Percentiles rank a stretch among this genome's conserved stretches.
Evolutionary conservation across 2,329 filamentous ascomycete genomes (phyloP).

Genomic region (Aspergillus luchuensis): DNA sequence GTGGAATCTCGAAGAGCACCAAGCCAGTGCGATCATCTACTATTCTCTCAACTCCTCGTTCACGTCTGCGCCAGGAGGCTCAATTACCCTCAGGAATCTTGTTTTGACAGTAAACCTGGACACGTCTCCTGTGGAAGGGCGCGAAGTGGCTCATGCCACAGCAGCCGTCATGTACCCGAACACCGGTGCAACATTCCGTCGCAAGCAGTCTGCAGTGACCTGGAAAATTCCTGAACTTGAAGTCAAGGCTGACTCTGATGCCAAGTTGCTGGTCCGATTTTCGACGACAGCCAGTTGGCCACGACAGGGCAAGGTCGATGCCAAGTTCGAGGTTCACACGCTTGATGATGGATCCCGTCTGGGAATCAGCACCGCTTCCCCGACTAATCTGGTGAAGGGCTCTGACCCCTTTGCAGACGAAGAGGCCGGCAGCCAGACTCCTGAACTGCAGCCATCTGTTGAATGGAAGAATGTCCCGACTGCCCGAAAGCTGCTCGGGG

Average conservation of each 20-base stretch:
- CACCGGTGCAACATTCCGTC: conserved; percentile 47
- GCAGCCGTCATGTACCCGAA: conserved; percentile 51
- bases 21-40: conserved; percentile 81
- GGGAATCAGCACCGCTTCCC: conserved; percentile 54
- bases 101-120: conserved; percentile 63
- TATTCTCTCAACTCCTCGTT: conserved; percentile 81
- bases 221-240: conserved; percentile 54
- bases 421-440: conserved; percentile 27
- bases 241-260: conserved; percentile 56
- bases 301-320: conserved; percentile 76
- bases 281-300: conserved; percentile 70
- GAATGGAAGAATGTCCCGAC: conserved; percentile 69
- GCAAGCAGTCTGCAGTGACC: conserved; percentile 49
- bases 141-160: conserved; percentile 44
- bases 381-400: conserved; percentile 30
- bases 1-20: conserved; percentile 83
- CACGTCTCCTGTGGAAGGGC: conserved; percentile 41
- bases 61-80: conserved; percentile 39
- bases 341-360: conserved; percentile 65
- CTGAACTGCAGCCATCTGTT: conserved; percentile 32
- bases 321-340: conserved; percentile 71
- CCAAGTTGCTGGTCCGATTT: conserved; percentile 83
- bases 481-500: conserved; percentile 69
- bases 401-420: conserved; percentile 54
- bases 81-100: conserved; percentile 71